Evolutionary conservation across 2,329 filamentous ascomycete species (phyloP).

Genomic region (Fusarium sp.): DNA sequence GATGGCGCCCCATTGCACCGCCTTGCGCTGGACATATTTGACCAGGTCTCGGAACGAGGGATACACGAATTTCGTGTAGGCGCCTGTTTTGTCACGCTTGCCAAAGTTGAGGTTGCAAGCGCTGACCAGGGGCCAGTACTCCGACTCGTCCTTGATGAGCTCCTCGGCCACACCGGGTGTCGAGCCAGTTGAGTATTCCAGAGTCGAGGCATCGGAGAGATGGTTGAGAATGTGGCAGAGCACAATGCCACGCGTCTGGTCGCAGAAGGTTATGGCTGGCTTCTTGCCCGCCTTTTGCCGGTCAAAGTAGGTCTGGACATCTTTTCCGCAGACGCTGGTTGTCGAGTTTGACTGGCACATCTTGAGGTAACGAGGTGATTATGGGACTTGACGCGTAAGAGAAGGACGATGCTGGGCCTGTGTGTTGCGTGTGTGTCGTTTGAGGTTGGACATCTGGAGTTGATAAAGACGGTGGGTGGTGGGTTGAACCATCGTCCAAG

Average conservation of each 20-base stretch:
- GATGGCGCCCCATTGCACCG: background rate
- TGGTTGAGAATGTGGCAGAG: background rate
- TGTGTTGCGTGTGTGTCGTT: too few relatives aligned
- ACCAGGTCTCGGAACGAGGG: background rate
- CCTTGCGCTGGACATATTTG: background rate
- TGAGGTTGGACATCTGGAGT: too few relatives aligned
- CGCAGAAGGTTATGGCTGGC: background rate
- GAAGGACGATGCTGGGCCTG: too few relatives aligned
- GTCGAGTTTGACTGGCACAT: background rate
- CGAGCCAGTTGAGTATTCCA: background rate
- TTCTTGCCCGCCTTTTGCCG: background rate
- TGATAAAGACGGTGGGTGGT: too few relatives aligned
- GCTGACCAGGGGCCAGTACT: background rate
- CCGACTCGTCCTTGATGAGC: background rate
- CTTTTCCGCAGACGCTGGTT: background rate
- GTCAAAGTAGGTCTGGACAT: background rate
- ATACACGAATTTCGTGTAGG: background rate
- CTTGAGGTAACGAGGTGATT: too few relatives aligned
- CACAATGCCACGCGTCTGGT: background rate
- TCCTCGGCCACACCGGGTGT: background rate
- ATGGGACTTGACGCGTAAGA: background rate
- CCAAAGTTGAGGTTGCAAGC: background rate
- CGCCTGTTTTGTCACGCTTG: background rate
- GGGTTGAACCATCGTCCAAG: too few relatives aligned
- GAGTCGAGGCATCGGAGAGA: background rate